Evolutionary conservation across 2,329 filamentous ascomycete species (phyloP).

Genomic region (Paecilomyces niveus): DNA sequence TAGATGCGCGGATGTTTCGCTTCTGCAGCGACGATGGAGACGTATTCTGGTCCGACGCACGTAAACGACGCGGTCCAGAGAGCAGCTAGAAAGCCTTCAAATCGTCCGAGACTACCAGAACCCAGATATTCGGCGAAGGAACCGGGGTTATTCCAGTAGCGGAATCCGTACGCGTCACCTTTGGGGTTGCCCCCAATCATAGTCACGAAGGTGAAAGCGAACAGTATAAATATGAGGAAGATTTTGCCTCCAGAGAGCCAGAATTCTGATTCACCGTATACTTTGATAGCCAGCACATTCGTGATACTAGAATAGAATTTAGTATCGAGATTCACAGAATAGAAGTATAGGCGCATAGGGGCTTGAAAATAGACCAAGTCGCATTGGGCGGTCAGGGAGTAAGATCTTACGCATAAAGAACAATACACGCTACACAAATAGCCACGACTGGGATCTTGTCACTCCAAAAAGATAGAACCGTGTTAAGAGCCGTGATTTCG

Average conservation of each 20-base stretch:
- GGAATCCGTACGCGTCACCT: slow-evolving; percentile 63
- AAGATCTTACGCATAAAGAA: neutral
- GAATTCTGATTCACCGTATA: slow-evolving; percentile 70
- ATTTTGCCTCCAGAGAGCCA: slow-evolving; percentile 62
- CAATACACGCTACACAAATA: neutral
- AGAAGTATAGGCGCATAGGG: slow-evolving; percentile 40
- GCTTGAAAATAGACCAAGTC: neutral
- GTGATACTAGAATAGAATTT: neutral
- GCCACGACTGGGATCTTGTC: neutral
- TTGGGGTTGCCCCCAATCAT: slow-evolving; percentile 75
- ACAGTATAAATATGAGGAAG: slow-evolving; percentile 59
- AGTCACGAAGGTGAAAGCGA: slow-evolving; percentile 68
- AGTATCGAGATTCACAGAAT: too few species aligned
- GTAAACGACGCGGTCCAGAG: slow-evolving; percentile 62
- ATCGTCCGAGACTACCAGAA: slow-evolving; percentile 58
- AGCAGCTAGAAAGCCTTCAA: slow-evolving; percentile 66
- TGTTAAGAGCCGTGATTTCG: slow-evolving; percentile 23
- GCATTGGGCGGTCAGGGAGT: too few species aligned
- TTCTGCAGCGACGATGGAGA: slow-evolving; percentile 55
- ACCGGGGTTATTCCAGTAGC: slow-evolving; percentile 51
- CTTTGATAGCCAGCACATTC: slow-evolving; percentile 64
- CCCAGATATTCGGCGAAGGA: slow-evolving; percentile 60
- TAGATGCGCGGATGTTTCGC: slow-evolving; percentile 59
- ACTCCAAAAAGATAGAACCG: neutral
- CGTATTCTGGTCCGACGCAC: slow-evolving; percentile 57